A percentile compares a stretch with the other conserved stretches of the same genome.
These are phyloP conservation scores for Euryodendron excelsum DNA, from an alignment of 148 eudicot species.

Conservation along the genomic window DNA sequence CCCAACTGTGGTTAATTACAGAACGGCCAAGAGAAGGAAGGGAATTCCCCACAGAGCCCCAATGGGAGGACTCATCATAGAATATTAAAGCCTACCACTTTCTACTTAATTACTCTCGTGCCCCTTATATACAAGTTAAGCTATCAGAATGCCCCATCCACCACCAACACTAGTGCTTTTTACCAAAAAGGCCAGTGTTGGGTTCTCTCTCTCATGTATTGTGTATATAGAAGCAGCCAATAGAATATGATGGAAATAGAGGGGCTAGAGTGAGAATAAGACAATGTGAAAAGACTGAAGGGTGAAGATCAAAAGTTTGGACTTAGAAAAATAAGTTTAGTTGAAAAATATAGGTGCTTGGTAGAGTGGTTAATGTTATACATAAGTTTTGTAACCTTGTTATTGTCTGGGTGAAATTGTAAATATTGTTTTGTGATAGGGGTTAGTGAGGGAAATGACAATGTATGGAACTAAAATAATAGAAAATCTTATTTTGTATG, in stretches of 20 bases:
- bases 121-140: not conserved
- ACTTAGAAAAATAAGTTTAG: conserved; percentile 5
- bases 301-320: not conserved
- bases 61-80: conserved; percentile 52
- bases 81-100: conserved; percentile 26
- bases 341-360: not conserved
- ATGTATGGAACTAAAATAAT: conserved; percentile 10
- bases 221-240: conserved; percentile 13
- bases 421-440: conserved; percentile 15
- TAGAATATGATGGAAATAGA: not conserved
- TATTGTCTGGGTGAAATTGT: conserved; percentile 11
- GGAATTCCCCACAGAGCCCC: conserved; percentile 99
- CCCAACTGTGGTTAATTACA: conserved; percentile 43
- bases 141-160: not conserved
- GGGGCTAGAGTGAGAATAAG: conserved; percentile 6
- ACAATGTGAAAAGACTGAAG: conserved; percentile 2
- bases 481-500: no score
- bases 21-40: conserved; percentile 80
- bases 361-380: not conserved
- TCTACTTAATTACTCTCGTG: not conserved
- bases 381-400: conserved; percentile 3
- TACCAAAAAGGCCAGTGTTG: conserved; percentile 13
- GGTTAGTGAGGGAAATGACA: conserved; percentile 4
- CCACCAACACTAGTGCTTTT: conserved; percentile 18
- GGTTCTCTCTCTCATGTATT: not conserved